Evolutionary conservation across 1,284 basidiomycete species (phyloP), one percentile per base, ranked within the genome.

Genomic region (Porodaedalea pini): DNA sequence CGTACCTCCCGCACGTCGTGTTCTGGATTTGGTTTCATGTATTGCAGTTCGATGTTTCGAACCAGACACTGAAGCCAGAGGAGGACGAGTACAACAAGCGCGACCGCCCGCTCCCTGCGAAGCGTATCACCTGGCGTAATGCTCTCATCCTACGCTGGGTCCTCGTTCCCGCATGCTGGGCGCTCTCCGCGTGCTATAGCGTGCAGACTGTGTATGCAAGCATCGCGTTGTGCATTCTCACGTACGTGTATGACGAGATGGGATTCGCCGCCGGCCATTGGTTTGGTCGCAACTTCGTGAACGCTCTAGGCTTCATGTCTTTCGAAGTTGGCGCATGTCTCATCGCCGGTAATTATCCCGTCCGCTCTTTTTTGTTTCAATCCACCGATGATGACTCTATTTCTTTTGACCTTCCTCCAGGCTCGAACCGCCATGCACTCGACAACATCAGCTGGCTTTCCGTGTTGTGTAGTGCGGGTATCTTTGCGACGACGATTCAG

Each of bases 51-150:
- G 64, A 71, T 41, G 64, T 78, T 21, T 70, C 78, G 0, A 79
- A 79, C 54, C 78, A 79, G 64, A 69, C 68, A 40, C 65, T 73
- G n/a, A 64, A 66, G 2, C 67, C 68, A 1, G 69, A 70, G 10
- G 78, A 79, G 61, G 77, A 80, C 61, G 56, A 52, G 3, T 57
- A 66, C 45, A 80, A 80, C 65, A 76, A 78, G 56, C 70, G 73
- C 0, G 75, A 74, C 66, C 63, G 78, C 11, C 78, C 78, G 1
- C 65, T 80, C 21, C 76, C 77, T 0, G 64, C 76, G 4, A 70
- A 71, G 7, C 70, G 73, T 2, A 73, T 79, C 32, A 66, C 73
- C 8, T 57, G 71, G 13, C 36, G 44, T 2, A 64, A 66, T n/a
- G 71, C 77, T 1, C 58, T 59, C 6, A 37, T 60, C 1, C 66